Conservation (phyloP, 768 basidiomycete species). For the Russula lepida region DNA sequence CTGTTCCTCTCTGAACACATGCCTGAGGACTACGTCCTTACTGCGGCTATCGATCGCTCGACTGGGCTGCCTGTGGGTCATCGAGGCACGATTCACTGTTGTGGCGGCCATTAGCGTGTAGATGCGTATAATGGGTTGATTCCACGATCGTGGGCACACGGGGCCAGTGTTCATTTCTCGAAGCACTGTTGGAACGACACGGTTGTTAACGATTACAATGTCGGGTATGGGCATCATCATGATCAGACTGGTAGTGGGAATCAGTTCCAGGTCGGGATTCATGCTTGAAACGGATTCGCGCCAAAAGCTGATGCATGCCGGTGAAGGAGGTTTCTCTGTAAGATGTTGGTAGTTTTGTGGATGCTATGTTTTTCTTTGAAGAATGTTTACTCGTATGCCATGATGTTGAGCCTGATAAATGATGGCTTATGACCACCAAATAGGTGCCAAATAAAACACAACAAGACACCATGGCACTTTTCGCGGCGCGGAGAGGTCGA, state of each 20-base stretch:
- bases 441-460: no score
- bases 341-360: neutral
- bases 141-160: slow-evolving; percentile 3
- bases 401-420: no score
- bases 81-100: neutral
- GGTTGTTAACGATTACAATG: neutral
- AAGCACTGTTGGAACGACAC: neutral
- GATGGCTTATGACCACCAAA: no score
- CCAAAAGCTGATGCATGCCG: no score
- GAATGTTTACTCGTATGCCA: neutral
- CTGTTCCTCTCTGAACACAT: slow-evolving; percentile 1
- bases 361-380: neutral
- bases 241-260: neutral
- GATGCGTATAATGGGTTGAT: slow-evolving; percentile 2
- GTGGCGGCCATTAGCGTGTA: neutral
- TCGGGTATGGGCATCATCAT: neutral
- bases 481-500: no score
- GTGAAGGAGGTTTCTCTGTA: neutral
- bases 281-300: neutral
- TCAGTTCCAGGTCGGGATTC: neutral
- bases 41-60: neutral
- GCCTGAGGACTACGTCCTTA: slow-evolving; percentile 2
- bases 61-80: slow-evolving; percentile 1
- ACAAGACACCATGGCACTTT: no score
- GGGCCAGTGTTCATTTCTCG: neutral